These are phyloP conservation scores for Eremothecium cymbalariae DNA, from an alignment of 1,139 yeast genomes.

Conservation along the genomic window DNA sequence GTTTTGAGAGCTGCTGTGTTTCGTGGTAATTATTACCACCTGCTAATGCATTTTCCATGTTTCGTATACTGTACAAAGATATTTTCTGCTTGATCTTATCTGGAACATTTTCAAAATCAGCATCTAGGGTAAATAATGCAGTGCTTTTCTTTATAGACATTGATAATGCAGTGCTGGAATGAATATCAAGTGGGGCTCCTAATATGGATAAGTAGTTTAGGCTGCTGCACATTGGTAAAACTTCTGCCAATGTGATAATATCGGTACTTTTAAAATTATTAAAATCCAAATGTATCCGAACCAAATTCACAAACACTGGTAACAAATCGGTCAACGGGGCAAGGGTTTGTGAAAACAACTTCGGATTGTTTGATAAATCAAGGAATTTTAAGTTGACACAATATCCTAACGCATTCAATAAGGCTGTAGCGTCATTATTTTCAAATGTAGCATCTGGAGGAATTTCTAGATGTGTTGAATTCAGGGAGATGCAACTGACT, in stretches of 20 bases:
- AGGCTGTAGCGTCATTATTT: slow-evolving; percentile 26
- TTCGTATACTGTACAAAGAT: slow-evolving; percentile 62
- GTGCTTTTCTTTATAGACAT: slow-evolving; percentile 50
- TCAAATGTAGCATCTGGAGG: slow-evolving; percentile 23
- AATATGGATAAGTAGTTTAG: slow-evolving; percentile 51
- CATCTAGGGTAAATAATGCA: slow-evolving; percentile 52
- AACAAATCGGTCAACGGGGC: slow-evolving; percentile 40
- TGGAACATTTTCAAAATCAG: slow-evolving; percentile 51
- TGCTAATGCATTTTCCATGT: slow-evolving; percentile 46
- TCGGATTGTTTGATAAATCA: slow-evolving; percentile 59
- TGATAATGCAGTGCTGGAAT: slow-evolving; percentile 49
- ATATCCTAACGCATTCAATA: slow-evolving; percentile 34
- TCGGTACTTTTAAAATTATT: slow-evolving; percentile 43
- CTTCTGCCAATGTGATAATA: slow-evolving; percentile 50
- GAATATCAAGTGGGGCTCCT: slow-evolving; percentile 49
- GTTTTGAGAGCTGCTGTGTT: slow-evolving; percentile 19
- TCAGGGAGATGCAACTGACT: slow-evolving; percentile 42
- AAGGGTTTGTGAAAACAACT: slow-evolving; percentile 42
- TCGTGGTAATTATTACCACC: slow-evolving; percentile 7
- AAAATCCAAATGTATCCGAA: slow-evolving; percentile 55
- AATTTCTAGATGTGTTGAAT: slow-evolving; percentile 44
- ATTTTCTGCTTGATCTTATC: slow-evolving; percentile 47
- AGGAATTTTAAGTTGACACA: slow-evolving; percentile 53
- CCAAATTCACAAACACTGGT: slow-evolving; percentile 51
- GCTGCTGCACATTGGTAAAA: slow-evolving; percentile 51